Percentiles rank a stretch among this genome's conserved stretches.
Conservation (phyloP, 2,329 filamentous ascomycete species). For the Fusarium subglutinans region DNA sequence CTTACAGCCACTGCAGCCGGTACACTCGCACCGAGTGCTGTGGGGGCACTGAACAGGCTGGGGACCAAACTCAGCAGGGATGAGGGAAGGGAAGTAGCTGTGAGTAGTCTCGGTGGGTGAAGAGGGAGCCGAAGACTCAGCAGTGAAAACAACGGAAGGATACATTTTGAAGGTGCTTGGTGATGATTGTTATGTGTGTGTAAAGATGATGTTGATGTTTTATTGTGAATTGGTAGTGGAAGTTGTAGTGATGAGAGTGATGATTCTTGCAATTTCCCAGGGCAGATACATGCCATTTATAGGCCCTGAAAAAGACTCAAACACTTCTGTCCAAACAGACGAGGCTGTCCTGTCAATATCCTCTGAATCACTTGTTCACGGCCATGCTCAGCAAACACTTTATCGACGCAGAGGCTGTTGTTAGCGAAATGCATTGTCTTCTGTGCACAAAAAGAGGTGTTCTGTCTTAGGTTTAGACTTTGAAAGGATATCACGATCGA, state of each 20-base stretch:
- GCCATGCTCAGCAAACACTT: not conserved
- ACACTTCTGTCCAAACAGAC: not conserved
- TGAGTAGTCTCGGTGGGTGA: not conserved
- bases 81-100: not conserved
- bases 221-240: not conserved
- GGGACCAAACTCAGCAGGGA: not conserved
- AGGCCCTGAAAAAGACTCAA: too few relatives aligned
- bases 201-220: not conserved
- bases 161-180: not conserved
- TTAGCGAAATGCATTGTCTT: too few relatives aligned
- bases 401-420: not conserved
- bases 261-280: not conserved
- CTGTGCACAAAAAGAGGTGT: not conserved
- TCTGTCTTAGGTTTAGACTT: not conserved
- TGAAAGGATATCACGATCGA: accelerated
- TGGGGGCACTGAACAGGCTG: not conserved
- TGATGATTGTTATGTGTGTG: not conserved
- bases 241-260: not conserved
- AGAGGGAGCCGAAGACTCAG: not conserved
- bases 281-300: not conserved
- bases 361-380: not conserved
- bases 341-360: accelerated
- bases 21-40: not conserved
- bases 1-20: not conserved
- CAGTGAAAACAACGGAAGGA: not conserved